A percentile compares a stretch with the other conserved stretches of the same genome.
Evolutionary conservation across 1,139 yeast species (phyloP).

Genomic region (Suhomyces panamericanus): DNA sequence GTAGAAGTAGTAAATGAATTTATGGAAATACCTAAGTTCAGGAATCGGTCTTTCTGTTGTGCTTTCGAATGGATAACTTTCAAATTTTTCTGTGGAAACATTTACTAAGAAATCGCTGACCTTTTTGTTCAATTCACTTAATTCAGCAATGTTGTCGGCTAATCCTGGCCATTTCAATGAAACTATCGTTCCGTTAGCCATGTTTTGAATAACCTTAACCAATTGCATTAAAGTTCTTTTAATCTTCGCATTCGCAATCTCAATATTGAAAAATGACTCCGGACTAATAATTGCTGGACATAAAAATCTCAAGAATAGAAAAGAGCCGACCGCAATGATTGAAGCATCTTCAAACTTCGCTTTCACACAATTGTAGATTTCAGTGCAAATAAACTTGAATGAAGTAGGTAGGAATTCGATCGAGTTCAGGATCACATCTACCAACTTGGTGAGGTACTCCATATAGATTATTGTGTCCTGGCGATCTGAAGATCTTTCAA

Average conservation of each 20-base stretch:
- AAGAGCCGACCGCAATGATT: constrained; percentile 80
- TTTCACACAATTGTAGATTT: constrained; percentile 64
- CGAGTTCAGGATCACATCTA: constrained; percentile 62
- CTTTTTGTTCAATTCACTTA: constrained; percentile 45
- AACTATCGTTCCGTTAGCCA: constrained; percentile 75
- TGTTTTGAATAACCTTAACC: constrained; percentile 82
- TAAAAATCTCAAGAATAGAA: constrained; percentile 76
- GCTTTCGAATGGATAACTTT: constrained; percentile 33
- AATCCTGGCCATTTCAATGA: constrained; percentile 64
- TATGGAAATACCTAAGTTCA: constrained; percentile 63
- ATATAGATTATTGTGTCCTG: constrained; percentile 54
- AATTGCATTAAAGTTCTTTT: constrained; percentile 76
- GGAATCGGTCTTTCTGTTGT: constrained; percentile 32
- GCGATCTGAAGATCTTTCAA: constrained; percentile 53
- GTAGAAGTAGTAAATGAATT: constrained; percentile 64
- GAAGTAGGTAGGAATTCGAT: constrained; percentile 65
- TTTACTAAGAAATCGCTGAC: constrained; percentile 47
- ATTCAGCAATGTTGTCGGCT: constrained; percentile 38
- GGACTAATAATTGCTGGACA: constrained; percentile 95
- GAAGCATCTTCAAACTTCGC: constrained; percentile 69
- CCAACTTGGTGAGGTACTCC: constrained; percentile 56
- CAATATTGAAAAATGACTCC: constrained; percentile 57
- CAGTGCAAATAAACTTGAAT: constrained; percentile 71
- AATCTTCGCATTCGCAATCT: constrained; percentile 47
- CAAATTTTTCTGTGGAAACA: constrained; percentile 15